phyloP scores from a whole-genome alignment of 768 basidiomycete species.

The Tricholoma flavovirens region DNA sequence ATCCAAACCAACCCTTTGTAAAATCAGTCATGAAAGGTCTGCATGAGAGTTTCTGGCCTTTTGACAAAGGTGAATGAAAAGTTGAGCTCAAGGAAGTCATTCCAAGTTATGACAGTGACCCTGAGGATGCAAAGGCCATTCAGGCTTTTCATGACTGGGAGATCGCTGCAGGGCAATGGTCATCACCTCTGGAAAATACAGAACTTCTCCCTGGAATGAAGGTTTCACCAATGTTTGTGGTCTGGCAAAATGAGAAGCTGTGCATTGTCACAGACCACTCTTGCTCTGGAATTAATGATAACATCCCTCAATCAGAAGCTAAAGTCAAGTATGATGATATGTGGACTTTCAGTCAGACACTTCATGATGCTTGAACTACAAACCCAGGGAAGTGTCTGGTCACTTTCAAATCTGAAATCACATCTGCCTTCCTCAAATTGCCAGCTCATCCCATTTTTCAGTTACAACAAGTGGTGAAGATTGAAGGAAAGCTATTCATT shows the following conservation, averaged over 20 bases:
- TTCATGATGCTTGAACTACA: background rate
- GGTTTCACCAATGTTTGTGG: no score
- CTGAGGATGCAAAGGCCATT: background rate
- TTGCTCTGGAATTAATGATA: background rate
- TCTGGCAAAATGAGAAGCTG: background rate
- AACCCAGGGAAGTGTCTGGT: no score
- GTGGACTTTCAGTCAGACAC: no score
- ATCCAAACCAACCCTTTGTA: no score
- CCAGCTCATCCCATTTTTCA: no score
- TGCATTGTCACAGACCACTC: background rate
- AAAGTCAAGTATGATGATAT: no score
- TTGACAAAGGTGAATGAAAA: background rate
- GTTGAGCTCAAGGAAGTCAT: background rate
- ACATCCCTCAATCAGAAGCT: no score
- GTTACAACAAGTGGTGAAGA: no score
- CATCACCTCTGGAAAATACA: background rate
- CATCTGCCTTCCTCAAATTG: background rate
- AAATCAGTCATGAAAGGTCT: background rate
- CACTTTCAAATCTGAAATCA: background rate
- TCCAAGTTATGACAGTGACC: background rate
- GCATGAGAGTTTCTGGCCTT: background rate
- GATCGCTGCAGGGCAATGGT: background rate
- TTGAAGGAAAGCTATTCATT: no score
- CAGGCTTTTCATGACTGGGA: background rate
- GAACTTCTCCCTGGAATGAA: background rate